Conservation (phyloP, 2,329 filamentous ascomycete genomes). For the Metarhizium humberi region DNA sequence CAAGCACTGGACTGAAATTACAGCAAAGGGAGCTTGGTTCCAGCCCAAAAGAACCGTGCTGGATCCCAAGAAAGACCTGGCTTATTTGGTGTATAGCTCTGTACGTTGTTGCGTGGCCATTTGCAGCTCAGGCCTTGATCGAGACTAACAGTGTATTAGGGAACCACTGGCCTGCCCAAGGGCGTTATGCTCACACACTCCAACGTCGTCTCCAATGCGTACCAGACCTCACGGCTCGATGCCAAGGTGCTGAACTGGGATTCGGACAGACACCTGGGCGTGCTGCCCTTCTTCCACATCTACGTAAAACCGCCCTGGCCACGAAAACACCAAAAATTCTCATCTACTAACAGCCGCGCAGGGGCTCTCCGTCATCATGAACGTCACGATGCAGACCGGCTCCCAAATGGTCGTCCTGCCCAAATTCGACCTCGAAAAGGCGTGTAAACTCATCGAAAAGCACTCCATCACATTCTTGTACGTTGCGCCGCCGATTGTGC, state of each 20-base stretch:
- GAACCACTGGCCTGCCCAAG: constrained; percentile 86
- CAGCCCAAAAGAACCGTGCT: constrained; percentile 47
- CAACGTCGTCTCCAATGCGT: constrained; percentile 71
- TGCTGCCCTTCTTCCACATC: constrained; percentile 86
- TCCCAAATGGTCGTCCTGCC: constrained; percentile 63
- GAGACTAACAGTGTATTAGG: constrained; percentile 26
- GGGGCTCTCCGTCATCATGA: constrained; percentile 23
- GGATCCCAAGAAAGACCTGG: constrained; percentile 61
- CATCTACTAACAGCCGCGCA: constrained; percentile 5
- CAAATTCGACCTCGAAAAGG: constrained; percentile 71
- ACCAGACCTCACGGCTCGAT: constrained; percentile 47
- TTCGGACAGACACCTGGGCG: constrained; percentile 65
- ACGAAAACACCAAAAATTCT: background rate
- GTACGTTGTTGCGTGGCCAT: constrained; percentile 12
- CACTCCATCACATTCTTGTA: constrained; percentile 69
- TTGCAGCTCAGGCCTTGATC: background rate
- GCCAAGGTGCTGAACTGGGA: constrained; percentile 45
- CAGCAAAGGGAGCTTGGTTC: constrained; percentile 46
- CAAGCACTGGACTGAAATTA: constrained; percentile 65
- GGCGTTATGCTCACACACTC: constrained; percentile 78
- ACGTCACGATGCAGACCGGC: constrained; percentile 40
- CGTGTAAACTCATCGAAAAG: constrained; percentile 68
- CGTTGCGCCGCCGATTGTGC: constrained; percentile 74
- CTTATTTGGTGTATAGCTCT: constrained; percentile 80
- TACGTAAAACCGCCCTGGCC: constrained; percentile 48